Conservation (phyloP, 768 basidiomycete genomes). For the Mycena galopus region DNA sequence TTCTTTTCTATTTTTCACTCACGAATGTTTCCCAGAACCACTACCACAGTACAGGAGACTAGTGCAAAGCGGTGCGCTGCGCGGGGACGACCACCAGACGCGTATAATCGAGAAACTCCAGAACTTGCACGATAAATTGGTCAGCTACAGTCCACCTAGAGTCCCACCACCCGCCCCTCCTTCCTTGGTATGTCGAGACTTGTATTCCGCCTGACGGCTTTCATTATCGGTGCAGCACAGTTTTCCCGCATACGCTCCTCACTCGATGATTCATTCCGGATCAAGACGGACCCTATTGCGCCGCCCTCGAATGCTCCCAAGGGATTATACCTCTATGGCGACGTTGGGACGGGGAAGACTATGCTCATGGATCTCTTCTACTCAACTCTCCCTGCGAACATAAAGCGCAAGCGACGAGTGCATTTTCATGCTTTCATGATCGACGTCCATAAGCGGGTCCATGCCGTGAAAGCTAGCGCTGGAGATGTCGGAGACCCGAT, state of each 20-base stretch:
- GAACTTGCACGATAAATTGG: constrained; percentile 78
- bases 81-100: constrained; percentile 86
- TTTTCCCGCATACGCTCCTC: constrained; percentile 55
- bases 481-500: constrained; percentile 87
- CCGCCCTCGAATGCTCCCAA: constrained; percentile 75
- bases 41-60: constrained; percentile 63
- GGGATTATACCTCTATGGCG: constrained; percentile 95
- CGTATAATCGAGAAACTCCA: constrained; percentile 88
- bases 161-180: constrained; percentile 59
- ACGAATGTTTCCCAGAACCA: constrained; percentile 42
- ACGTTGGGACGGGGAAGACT: constrained; percentile 97
- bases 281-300: constrained; percentile 51
- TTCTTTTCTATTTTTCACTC: neutral
- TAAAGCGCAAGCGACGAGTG: constrained; percentile 85
- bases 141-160: constrained; percentile 76
- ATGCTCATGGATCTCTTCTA: constrained; percentile 99
- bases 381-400: constrained; percentile 76
- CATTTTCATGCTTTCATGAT: constrained; percentile 99
- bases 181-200: constrained; percentile 52
- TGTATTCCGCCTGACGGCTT: constrained; percentile 16
- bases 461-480: constrained; percentile 81
- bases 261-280: constrained; percentile 45
- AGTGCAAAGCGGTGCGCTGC: constrained; percentile 63
- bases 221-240: constrained; percentile 47
- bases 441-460: constrained; percentile 94